These are phyloP conservation scores for Marasmius fiardii DNA, from an alignment of 1,284 basidiomycete species.

Conservation along the genomic window DNA sequence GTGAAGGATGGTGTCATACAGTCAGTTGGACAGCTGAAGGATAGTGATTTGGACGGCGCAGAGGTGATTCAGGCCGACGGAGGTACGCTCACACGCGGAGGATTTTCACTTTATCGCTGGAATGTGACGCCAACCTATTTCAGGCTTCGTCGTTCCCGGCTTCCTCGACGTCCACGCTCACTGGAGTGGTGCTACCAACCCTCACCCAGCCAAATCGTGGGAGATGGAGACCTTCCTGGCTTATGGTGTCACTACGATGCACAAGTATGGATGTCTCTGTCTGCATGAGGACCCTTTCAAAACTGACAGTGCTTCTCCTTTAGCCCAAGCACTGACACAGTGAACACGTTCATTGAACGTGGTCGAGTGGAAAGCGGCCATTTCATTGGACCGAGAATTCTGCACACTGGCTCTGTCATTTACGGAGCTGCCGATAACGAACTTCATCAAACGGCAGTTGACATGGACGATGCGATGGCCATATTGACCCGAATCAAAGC, in stretches of 20 bases:
- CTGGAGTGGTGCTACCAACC: conserved; percentile 51
- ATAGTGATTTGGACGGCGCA: conserved; percentile 38
- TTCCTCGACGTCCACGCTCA: conserved; percentile 53
- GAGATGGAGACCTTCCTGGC: conserved; percentile 72
- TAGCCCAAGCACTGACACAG: conserved; percentile 64
- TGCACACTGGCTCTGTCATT: conserved; percentile 62
- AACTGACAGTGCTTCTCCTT: conserved; percentile 2
- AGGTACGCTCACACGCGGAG: conserved; percentile 45
- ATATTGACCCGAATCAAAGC: conserved; percentile 64
- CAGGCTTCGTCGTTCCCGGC: neutral
- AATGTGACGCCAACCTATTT: too few species aligned
- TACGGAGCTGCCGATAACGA: conserved; percentile 54
- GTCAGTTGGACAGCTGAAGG: conserved; percentile 33
- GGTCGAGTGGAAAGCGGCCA: conserved; percentile 64
- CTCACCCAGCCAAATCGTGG: conserved; percentile 64
- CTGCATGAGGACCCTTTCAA: neutral
- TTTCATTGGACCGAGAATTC: conserved; percentile 65
- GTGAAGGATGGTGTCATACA: conserved; percentile 55
- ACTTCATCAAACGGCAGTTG: conserved; percentile 61
- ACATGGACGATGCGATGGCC: conserved; percentile 56
- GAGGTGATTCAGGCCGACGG: conserved; percentile 55
- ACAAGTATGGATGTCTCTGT: conserved; percentile 50
- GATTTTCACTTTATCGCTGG: conserved; percentile 58
- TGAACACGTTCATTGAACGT: conserved; percentile 60
- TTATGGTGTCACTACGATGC: conserved; percentile 70